Percentiles rank a stretch among this genome's conserved stretches.
Evolutionary conservation across 2,329 filamentous ascomycete species (phyloP).

Genomic region (Diaporthe citriasiana): DNA sequence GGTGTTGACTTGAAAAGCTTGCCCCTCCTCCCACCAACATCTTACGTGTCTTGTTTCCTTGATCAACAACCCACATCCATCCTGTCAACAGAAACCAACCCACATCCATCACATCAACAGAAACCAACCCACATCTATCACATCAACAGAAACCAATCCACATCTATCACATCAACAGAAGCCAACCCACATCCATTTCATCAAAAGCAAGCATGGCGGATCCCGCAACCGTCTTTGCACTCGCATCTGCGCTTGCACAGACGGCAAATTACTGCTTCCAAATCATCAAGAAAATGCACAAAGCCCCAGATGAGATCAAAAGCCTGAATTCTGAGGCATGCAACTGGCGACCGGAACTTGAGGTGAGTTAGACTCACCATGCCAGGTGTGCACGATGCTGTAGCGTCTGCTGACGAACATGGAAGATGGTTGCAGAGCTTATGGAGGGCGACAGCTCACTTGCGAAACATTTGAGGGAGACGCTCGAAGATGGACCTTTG

Average conservation of each 20-base stretch:
- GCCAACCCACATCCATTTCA: neutral
- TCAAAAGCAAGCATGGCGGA: constrained; percentile 9
- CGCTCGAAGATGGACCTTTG: neutral
- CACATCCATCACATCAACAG: too few relatives aligned
- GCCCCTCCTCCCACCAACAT: neutral
- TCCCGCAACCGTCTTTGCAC: neutral
- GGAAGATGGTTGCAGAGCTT: neutral
- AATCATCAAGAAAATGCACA: neutral
- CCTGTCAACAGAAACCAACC: neutral
- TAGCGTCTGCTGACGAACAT: neutral
- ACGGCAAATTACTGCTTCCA: neutral
- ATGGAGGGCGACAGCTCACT: neutral
- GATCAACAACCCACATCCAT: neutral
- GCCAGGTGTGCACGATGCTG: too few relatives aligned
- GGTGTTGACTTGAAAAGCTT: neutral
- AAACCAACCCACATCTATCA: too few relatives aligned
- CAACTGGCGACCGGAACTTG: constrained; percentile 8
- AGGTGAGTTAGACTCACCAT: neutral
- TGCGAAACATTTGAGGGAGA: neutral
- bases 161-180: too few relatives aligned
- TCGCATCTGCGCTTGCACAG: neutral
- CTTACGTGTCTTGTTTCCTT: neutral
- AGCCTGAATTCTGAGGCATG: neutral
- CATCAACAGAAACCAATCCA: too few relatives aligned
- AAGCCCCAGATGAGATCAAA: neutral